These are phyloP conservation scores for Stagonosporopsis rhizophila DNA, from an alignment of 2,329 filamentous ascomycete species.

Conservation along the genomic window DNA sequence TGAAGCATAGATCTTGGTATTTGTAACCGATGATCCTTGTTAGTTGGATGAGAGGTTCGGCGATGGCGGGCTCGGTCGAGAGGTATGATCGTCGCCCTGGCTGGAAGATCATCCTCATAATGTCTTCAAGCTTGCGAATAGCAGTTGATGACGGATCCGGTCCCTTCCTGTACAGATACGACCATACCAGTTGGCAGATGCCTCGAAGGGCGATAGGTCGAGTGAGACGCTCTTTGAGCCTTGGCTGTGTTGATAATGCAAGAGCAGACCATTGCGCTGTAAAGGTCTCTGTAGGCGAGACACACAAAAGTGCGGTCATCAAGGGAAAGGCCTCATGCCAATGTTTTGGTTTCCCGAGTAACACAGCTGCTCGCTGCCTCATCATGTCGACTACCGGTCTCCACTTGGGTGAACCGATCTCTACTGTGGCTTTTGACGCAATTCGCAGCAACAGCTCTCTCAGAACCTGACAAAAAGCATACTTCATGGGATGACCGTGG, in stretches of 20 bases:
- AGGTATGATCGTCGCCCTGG: slow-evolving; percentile 80
- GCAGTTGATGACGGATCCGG: slow-evolving; percentile 73
- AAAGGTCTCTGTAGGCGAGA: slow-evolving; percentile 85
- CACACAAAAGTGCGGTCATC: slow-evolving; percentile 84
- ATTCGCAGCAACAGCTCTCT: slow-evolving; percentile 87
- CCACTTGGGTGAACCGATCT: slow-evolving; percentile 85
- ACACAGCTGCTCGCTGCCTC: slow-evolving; percentile 78
- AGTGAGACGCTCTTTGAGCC: slow-evolving; percentile 82
- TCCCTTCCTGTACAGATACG: slow-evolving; percentile 81
- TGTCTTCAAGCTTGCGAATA: slow-evolving; percentile 84
- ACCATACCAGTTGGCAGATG: slow-evolving; percentile 90
- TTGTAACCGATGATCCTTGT: slow-evolving; percentile 95
- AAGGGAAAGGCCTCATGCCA: slow-evolving; percentile 90
- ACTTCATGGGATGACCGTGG: slow-evolving; percentile 89
- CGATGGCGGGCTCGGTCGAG: slow-evolving; percentile 81
- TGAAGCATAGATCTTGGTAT: slow-evolving; percentile 91
- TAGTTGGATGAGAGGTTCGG: slow-evolving; percentile 89
- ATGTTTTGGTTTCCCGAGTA: slow-evolving; percentile 90
- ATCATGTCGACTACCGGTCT: slow-evolving; percentile 81
- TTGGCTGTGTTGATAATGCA: slow-evolving; percentile 77
- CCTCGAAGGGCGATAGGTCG: slow-evolving; percentile 85
- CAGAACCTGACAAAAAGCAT: slow-evolving; percentile 91
- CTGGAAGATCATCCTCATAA: slow-evolving; percentile 83
- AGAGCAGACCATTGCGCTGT: slow-evolving; percentile 85
- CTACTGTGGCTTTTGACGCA: slow-evolving; percentile 77